Conservation (phyloP, 2,329 filamentous ascomycete species). For the Aureobasidium sp. region DNA sequence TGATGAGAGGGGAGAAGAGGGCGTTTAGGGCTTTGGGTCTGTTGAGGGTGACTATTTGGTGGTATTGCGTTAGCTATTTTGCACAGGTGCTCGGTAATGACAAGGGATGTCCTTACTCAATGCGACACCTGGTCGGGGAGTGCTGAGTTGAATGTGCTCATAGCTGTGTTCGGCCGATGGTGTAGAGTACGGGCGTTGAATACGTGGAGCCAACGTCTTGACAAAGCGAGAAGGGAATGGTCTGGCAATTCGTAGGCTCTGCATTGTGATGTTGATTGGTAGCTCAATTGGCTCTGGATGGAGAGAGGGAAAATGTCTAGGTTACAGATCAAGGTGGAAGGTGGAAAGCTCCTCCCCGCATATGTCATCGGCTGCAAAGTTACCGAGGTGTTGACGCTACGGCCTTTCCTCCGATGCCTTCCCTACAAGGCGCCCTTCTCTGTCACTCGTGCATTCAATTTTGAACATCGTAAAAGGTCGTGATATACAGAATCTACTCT, state of each 20-base stretch:
- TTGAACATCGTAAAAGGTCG: background rate
- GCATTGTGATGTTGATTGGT: background rate
- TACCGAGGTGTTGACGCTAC: background rate
- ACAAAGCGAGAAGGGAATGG: conserved; percentile 8
- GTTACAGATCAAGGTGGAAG: background rate
- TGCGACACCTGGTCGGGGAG: conserved; percentile 14
- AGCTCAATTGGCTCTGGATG: background rate
- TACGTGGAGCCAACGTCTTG: background rate
- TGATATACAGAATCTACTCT: conserved; percentile 22
- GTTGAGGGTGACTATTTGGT: conserved; percentile 57
- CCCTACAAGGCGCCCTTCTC: background rate
- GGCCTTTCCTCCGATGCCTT: background rate
- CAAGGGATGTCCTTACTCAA: too few relatives aligned
- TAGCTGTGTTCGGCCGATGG: conserved; percentile 6
- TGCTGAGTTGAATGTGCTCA: conserved; percentile 30
- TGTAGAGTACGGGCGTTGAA: background rate
- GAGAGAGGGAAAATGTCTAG: too few relatives aligned
- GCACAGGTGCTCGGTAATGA: too few relatives aligned
- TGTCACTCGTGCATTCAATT: background rate
- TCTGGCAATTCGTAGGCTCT: background rate
- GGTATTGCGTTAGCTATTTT: too few relatives aligned
- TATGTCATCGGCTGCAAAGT: background rate
- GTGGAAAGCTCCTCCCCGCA: background rate
- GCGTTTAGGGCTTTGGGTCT: conserved; percentile 94
- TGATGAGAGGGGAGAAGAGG: conserved; percentile 81